These are phyloP conservation scores for Candida sojae DNA, from an alignment of 1,139 yeast species.

Conservation along the genomic window DNA sequence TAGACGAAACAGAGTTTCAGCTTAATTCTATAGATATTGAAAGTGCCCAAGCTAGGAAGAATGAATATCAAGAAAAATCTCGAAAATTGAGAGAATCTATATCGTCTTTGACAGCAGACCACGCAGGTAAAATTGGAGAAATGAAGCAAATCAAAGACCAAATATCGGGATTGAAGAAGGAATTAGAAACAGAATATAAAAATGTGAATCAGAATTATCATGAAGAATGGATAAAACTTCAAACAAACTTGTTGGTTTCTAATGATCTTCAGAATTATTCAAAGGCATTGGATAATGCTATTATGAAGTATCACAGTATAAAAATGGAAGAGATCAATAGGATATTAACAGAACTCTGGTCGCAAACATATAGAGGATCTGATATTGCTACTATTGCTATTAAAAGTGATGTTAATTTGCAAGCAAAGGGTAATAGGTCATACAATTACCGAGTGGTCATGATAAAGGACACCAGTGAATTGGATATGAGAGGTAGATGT, in stretches of 20 bases:
- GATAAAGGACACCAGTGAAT: constrained; percentile 87
- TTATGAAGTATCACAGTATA: constrained; percentile 87
- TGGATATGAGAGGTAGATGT: constrained; percentile 98
- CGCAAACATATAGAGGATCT: constrained; percentile 89
- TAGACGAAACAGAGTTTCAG: constrained; percentile 28
- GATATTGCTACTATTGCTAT: constrained; percentile 92
- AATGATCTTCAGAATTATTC: constrained; percentile 83
- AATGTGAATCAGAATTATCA: constrained; percentile 66
- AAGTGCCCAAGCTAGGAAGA: constrained; percentile 66
- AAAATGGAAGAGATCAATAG: constrained; percentile 94
- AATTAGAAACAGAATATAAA: constrained; percentile 69
- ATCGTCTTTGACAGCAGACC: constrained; percentile 60
- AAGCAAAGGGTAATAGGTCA: constrained; percentile 62
- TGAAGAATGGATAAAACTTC: constrained; percentile 73
- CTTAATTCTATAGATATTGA: constrained; percentile 42
- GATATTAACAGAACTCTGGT: constrained; percentile 90
- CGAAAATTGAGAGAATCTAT: constrained; percentile 53
- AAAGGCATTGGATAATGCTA: constrained; percentile 87
- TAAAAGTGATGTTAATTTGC: constrained; percentile 71
- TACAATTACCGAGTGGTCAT: constrained; percentile 94
- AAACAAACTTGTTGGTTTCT: constrained; percentile 75
- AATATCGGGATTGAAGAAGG: constrained; percentile 53
- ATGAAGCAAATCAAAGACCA: constrained; percentile 81
- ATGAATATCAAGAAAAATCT: constrained; percentile 63
- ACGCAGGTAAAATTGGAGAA: constrained; percentile 84